phyloP scores from a whole-genome alignment of 1,284 basidiomycete species.

The Apiotrichum mycotoxinovorans region DNA sequence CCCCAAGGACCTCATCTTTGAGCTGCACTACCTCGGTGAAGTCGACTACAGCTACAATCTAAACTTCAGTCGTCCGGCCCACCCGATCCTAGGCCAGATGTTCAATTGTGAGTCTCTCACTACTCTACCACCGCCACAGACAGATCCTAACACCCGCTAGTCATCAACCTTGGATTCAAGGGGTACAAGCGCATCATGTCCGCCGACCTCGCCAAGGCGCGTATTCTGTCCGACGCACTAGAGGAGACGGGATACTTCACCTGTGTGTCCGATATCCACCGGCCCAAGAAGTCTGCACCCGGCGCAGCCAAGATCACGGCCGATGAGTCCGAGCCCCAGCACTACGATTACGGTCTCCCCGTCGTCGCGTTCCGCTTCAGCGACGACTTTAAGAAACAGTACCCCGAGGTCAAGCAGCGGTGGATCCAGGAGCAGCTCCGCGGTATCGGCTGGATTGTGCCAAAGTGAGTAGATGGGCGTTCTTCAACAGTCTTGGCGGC shows the following conservation, averaged over 20 bases:
- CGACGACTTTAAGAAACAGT: conserved; percentile 64
- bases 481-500: too few relatives aligned
- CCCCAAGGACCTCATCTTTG: conserved; percentile 87
- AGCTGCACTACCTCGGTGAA: conserved; percentile 68
- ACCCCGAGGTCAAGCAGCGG: conserved; percentile 75
- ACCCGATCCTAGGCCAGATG: conserved; percentile 83
- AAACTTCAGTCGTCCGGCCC: conserved; percentile 82
- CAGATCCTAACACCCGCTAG: conserved; percentile 9
- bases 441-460: conserved; percentile 64
- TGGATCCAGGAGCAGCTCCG: conserved; percentile 68
- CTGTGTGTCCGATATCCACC: conserved; percentile 53
- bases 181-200: conserved; percentile 70
- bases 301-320: conserved; percentile 15
- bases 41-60: conserved; percentile 76
- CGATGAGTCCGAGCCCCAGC: conserved; percentile 33
- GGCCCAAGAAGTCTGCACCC: conserved; percentile 25
- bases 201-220: conserved; percentile 75
- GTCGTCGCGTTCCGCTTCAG: conserved; percentile 90
- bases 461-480: conserved; percentile 57
- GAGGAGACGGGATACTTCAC: conserved; percentile 74
- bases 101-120: conserved; percentile 61
- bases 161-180: conserved; percentile 72
- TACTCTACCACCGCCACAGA: not conserved
- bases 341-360: conserved; percentile 62
- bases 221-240: conserved; percentile 78